Percentiles rank a stretch among this genome's conserved stretches.
Evolutionary conservation across 73 alveolate species (phyloP).

Genomic region (Blepharisma stoltei): DNA sequence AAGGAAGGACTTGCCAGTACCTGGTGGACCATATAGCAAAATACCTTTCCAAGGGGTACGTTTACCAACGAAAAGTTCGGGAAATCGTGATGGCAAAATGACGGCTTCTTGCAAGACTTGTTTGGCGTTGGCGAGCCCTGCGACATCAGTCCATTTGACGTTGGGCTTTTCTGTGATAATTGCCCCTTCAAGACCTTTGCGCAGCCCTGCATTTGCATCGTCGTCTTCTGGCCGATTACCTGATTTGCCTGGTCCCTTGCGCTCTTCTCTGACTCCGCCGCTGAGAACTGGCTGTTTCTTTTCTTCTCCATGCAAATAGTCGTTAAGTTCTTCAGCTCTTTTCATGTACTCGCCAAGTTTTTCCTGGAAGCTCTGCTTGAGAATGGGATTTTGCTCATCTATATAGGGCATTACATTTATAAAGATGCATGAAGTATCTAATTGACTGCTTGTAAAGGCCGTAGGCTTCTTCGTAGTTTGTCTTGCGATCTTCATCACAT

Average conservation of each 20-base stretch:
- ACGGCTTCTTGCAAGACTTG: constrained; percentile 95
- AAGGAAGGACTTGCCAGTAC: constrained; percentile 97
- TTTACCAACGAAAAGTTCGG: constrained; percentile 94
- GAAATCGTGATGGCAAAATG: constrained; percentile 95
- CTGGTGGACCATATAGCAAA: constrained; percentile 99
- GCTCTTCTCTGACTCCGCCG: constrained; percentile 28
- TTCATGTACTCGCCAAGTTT: constrained; percentile 50
- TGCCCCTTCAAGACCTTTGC: constrained; percentile 79
- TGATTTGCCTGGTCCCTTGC: constrained; percentile 13
- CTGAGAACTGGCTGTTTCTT: constrained; percentile 37
- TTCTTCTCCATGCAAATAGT: constrained; percentile 31
- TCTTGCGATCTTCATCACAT: constrained; percentile 38
- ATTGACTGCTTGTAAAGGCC: constrained; percentile 47
- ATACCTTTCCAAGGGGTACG: constrained; percentile 97
- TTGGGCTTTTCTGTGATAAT: constrained; percentile 96
- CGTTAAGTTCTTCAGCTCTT: constrained; percentile 61
- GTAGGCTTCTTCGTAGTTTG: constrained; percentile 49
- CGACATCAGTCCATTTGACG: constrained; percentile 93
- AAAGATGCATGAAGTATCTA: constrained; percentile 47
- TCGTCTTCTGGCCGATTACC: constrained; percentile 44
- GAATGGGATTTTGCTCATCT: constrained; percentile 51
- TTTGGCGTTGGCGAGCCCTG: constrained; percentile 96
- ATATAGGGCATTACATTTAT: constrained; percentile 39
- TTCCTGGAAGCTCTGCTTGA: constrained; percentile 41
- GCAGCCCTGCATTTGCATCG: constrained; percentile 72